These are phyloP conservation scores for Pelagophyceae sp. DNA, from an alignment of 352 stramenopile genomes.

Conservation along the genomic window DNA sequence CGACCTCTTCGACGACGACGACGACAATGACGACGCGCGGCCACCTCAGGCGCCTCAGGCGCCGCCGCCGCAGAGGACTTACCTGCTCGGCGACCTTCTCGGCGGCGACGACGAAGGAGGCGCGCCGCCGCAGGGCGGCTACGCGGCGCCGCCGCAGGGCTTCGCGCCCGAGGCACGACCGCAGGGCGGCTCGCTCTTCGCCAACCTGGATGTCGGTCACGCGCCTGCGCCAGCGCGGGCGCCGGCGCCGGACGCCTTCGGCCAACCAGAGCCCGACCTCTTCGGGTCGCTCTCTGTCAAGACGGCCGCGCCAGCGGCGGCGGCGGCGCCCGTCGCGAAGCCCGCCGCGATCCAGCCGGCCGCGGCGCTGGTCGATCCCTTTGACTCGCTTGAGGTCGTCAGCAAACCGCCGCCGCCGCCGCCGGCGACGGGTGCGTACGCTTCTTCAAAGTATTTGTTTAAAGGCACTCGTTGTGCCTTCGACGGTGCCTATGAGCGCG, in stretches of 20 bases:
- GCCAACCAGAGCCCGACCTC: neutral
- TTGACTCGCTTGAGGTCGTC: neutral
- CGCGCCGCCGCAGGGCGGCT: too few species aligned
- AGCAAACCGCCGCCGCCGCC: neutral
- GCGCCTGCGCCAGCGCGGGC: constrained; percentile 29
- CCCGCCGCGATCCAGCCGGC: neutral
- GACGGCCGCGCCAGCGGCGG: neutral
- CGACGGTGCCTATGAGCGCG: too few species aligned
- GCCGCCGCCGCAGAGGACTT: neutral
- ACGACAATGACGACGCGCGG: neutral
- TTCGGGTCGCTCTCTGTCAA: neutral
- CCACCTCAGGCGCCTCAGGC: neutral
- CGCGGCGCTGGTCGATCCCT: neutral
- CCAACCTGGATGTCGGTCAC: constrained; percentile 14
- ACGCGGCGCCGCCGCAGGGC: too few species aligned
- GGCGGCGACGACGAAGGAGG: constrained; percentile 50
- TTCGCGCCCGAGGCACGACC: neutral
- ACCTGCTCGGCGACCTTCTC: constrained; percentile 60
- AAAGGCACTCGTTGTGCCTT: too few species aligned
- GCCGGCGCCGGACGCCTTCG: constrained; percentile 24
- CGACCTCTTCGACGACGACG: neutral
- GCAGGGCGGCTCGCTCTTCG: constrained; percentile 20
- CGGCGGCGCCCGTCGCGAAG: neutral
- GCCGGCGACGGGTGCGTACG: neutral
- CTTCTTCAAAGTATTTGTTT: too few species aligned